Percentiles rank a stretch among this genome's conserved stretches.
phyloP scores from a whole-genome alignment of 805 yeast species.

The Saccharomyces paradoxus region DNA sequence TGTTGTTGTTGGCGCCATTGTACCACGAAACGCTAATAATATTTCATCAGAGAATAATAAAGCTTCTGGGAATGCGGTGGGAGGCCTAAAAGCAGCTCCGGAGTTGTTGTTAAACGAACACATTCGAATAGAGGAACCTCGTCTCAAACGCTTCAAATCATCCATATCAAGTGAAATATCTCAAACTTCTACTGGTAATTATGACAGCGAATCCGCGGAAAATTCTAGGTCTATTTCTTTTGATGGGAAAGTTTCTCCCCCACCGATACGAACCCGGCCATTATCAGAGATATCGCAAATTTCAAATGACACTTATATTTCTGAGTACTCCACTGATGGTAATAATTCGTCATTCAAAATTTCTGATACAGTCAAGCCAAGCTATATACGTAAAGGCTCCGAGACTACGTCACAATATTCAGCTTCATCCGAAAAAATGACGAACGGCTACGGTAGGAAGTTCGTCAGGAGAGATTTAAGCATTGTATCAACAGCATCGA shows the following conservation, averaged over 20 bases:
- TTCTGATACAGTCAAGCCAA: slow-evolving; percentile 7
- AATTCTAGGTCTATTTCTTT: slow-evolving; percentile 5
- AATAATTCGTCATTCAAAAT: slow-evolving; percentile 10
- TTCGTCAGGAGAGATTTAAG: slow-evolving; percentile 30
- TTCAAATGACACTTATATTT: slow-evolving; percentile 40
- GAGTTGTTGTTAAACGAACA: not conserved
- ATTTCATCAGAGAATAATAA: not conserved
- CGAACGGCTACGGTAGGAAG: slow-evolving; percentile 19
- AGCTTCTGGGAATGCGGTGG: not conserved
- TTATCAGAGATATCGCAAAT: slow-evolving; percentile 45
- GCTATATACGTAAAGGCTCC: not conserved
- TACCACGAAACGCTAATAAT: not conserved
- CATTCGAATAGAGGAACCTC: slow-evolving; percentile 7
- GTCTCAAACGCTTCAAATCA: slow-evolving; percentile 22
- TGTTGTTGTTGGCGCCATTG: not conserved
- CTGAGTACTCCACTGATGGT: slow-evolving; percentile 43
- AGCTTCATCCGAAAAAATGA: slow-evolving; percentile 12
- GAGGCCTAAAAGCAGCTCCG: not conserved
- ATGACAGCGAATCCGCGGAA: slow-evolving; percentile 17
- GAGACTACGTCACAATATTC: slow-evolving; percentile 12
- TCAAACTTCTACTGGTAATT: slow-evolving; percentile 25
- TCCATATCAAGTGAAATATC: slow-evolving; percentile 22
- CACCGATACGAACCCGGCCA: slow-evolving; percentile 34
- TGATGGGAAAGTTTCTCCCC: slow-evolving; percentile 11
- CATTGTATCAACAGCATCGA: slow-evolving; percentile 33